Percentiles rank a stretch among this genome's conserved stretches.
These are phyloP conservation scores for Alloteropsis semialata DNA, from an alignment of 176 grass and related monocot species.

Conservation along the genomic window DNA sequence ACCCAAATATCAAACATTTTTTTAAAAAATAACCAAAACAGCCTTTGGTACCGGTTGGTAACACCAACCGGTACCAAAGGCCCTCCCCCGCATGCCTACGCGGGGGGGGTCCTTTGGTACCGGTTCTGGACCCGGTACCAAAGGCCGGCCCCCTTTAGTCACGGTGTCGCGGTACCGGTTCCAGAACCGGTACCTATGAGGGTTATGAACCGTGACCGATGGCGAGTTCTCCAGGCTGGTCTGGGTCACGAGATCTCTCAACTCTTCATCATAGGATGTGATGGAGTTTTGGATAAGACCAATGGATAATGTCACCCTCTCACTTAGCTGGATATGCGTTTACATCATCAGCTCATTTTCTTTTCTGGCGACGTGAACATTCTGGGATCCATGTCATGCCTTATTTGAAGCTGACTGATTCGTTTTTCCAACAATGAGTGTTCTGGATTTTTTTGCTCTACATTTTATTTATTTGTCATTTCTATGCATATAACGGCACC, in stretches of 20 bases:
- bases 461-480: neutral
- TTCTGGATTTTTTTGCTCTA: neutral
- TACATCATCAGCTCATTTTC: neutral
- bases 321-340: neutral
- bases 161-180: too few relatives aligned
- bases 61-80: too few relatives aligned
- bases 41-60: too few relatives aligned
- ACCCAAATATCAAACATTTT: too few relatives aligned
- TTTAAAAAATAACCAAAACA: too few relatives aligned
- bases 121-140: too few relatives aligned
- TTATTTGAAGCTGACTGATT: neutral
- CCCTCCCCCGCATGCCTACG: too few relatives aligned
- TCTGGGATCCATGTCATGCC: neutral
- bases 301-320: neutral
- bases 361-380: neutral
- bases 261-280: neutral
- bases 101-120: too few relatives aligned
- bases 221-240: too few relatives aligned
- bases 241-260: neutral
- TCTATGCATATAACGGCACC: neutral
- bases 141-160: too few relatives aligned
- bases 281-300: conserved; percentile 22
- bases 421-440: neutral
- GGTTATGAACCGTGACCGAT: too few relatives aligned
- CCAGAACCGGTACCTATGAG: too few relatives aligned